Evolutionary conservation across 163 green algal genomes (phyloP), one percentile per base, ranked within the genome.

Genomic region (Scenedesmus sp.): DNA sequence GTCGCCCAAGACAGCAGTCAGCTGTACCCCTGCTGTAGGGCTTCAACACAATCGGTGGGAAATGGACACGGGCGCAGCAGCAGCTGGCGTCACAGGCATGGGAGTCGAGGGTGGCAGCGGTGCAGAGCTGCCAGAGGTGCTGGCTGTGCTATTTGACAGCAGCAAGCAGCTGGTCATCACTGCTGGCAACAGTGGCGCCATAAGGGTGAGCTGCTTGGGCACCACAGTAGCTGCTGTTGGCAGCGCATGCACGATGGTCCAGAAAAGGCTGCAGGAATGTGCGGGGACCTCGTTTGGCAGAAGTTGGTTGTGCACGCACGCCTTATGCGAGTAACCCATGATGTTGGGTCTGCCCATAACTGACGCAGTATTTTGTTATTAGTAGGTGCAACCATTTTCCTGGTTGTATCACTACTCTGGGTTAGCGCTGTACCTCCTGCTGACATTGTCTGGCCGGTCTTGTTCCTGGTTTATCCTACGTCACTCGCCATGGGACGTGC

Each of bases 81-180:
- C 16, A 30, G 37, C 35, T 46, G 73, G 35, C 3, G 20, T n/a
- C 0, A 1, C 35, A 15, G 35, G 73, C 1, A 5, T 70, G 73
- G 18, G 73, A 15, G 73, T 16, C 30, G 37, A 33, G 49, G 33
- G 73, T n/a, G 79, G 37, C 30, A 46, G 42, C 7, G 79, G 9
- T 33, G 40, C 40, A 30, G 79, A 59, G 46, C n/a, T 26, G 65
- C 90, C 90, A 12, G 95, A 97, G 93, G 92, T 97, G 35, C 92
- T 97, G 46, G 93, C 87, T n/a, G 90, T 96, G 53, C 35, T 87
- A 12, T 95, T 94, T 86, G 93, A 96, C 84, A 85, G 88, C 3
- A 61, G 91, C 6, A 96, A 96, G 61, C 94, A 95, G 84, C 93
- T 95, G 33, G 94, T 97, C 72, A 82, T 96, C 68, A 96, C 93